Base-by-base conservation (phyloP, 441 rosid genomes). In the Sinapis alba region DNA sequence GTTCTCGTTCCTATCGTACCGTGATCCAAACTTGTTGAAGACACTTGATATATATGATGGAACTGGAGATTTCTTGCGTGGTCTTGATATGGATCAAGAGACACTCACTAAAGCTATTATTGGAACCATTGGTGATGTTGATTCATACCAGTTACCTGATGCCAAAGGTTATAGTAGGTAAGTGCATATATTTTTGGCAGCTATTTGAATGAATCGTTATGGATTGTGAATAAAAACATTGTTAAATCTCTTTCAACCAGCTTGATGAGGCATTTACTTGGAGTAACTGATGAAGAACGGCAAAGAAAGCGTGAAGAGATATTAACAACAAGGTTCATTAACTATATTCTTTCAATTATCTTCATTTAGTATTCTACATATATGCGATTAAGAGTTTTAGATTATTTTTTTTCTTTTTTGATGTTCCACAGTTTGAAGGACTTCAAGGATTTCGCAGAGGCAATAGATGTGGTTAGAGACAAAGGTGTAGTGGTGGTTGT, bases 121-220 rank as follows among this genome's bases (percentile, higher is more conserved):
- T 78, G 99, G 98, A 69, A 96, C 98, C 62, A 88, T 96, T 43
- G 97, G 98, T 15, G 97, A 93, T 57, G 92, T 93, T 50, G 98
- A 96, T 86, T 72, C 98, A 4, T 96, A 96, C 83, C 97, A 96
- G 81, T 89, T 96, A 18, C 98, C 99, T 20, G 99, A 93, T 88
- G 98, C 99, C 69, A 96, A 93, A 84, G 99, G 99, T 82, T 96
- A 91, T 61, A 93, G 90, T 68, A 90, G 97, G 99, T 93, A 86
- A 63, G 45, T 64, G 30, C 9, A 2, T 32, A 5, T 13, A 43
- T n/a, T 16, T 26, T 30, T 2, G 8, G 15, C 45, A 32, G 65
- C 57, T 8, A 21, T 26, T 2, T 68, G 5, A 61, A 24, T 7
- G 3, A 61, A 61, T 28, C 73, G 21, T 68, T 8, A 23, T 16